Conservation (phyloP, 805 yeast genomes). For the Zygosaccharomyces bailii region DNA sequence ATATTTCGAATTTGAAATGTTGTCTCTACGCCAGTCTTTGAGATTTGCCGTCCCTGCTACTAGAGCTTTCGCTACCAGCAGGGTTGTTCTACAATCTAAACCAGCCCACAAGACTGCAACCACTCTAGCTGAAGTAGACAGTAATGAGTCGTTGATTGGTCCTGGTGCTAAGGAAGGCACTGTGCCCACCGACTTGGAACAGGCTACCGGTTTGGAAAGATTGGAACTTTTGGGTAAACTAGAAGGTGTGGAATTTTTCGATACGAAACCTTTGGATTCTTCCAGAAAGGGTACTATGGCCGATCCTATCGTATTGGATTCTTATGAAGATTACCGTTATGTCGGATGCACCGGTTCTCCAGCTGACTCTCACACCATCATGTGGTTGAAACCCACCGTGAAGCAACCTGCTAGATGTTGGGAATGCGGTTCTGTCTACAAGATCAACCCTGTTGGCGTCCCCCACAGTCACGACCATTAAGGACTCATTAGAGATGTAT, state of each 20-base stretch:
- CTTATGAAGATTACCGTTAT: slow-evolving; percentile 88
- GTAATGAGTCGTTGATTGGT: slow-evolving; percentile 76
- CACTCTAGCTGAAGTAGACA: slow-evolving; percentile 71
- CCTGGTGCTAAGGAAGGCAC: slow-evolving; percentile 83
- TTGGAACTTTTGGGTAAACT: slow-evolving; percentile 88
- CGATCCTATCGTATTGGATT: slow-evolving; percentile 85
- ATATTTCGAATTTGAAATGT: slow-evolving; percentile 22
- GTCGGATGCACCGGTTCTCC: slow-evolving; percentile 98
- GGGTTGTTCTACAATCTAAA: slow-evolving; percentile 35
- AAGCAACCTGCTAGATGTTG: slow-evolving; percentile 90
- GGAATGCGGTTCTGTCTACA: slow-evolving; percentile 97
- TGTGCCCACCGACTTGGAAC: slow-evolving; percentile 91
- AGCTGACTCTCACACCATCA: slow-evolving; percentile 83
- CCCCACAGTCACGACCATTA: slow-evolving; percentile 49
- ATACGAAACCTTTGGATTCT: slow-evolving; percentile 79
- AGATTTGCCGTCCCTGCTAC: slow-evolving; percentile 32
- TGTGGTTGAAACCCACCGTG: slow-evolving; percentile 88
- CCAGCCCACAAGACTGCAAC: slow-evolving; percentile 59
- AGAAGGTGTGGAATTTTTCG: slow-evolving; percentile 94
- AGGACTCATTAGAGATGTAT: slow-evolving; percentile 9
- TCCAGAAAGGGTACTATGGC: slow-evolving; percentile 87
- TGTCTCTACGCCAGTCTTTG: slow-evolving; percentile 37
- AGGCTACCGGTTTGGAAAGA: slow-evolving; percentile 98
- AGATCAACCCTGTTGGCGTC: slow-evolving; percentile 82
- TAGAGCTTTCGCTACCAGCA: slow-evolving; percentile 35